Evolutionary conservation across 179 eudicot species (phyloP).

Genomic region (Sideroxylon spinosum): DNA sequence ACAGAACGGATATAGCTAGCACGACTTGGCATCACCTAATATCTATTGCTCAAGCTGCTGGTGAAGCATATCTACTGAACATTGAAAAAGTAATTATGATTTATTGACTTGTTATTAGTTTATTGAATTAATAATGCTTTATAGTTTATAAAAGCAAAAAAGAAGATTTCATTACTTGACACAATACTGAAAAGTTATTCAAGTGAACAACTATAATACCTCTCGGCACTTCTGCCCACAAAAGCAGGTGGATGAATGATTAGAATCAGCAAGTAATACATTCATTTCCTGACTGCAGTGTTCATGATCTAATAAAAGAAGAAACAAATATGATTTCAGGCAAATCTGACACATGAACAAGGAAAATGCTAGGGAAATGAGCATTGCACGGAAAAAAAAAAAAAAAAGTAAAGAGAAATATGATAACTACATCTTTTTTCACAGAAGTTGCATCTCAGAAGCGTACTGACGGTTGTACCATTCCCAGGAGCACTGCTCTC

Average conservation of each 20-base stretch:
- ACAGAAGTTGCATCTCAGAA: constrained; percentile 60
- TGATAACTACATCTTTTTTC: constrained; percentile 68
- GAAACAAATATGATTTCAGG: constrained; percentile 14
- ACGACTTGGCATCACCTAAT: too few species aligned
- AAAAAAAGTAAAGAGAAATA: not conserved
- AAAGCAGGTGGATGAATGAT: constrained; percentile 36
- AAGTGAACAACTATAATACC: constrained; percentile 37
- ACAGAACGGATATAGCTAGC: too few species aligned
- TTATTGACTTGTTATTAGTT: too few species aligned
- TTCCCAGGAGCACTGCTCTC: constrained; percentile 30
- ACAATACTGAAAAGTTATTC: not conserved
- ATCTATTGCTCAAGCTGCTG: too few species aligned
- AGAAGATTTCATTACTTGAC: not conserved
- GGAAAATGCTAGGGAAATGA: not conserved
- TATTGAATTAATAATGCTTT: not conserved
- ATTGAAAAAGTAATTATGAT: too few species aligned
- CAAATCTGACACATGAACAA: not conserved
- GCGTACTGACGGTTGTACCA: constrained; percentile 27
- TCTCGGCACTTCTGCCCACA: constrained; percentile 75
- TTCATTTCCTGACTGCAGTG: constrained; percentile 54
- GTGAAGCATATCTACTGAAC: too few species aligned
- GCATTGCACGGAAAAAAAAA: not conserved
- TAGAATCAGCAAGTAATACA: constrained; percentile 29
- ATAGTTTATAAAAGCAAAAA: not conserved
- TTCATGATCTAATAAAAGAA: constrained; percentile 51